Conservation (phyloP, 2,329 filamentous ascomycete species). For the Apiospora marii region DNA sequence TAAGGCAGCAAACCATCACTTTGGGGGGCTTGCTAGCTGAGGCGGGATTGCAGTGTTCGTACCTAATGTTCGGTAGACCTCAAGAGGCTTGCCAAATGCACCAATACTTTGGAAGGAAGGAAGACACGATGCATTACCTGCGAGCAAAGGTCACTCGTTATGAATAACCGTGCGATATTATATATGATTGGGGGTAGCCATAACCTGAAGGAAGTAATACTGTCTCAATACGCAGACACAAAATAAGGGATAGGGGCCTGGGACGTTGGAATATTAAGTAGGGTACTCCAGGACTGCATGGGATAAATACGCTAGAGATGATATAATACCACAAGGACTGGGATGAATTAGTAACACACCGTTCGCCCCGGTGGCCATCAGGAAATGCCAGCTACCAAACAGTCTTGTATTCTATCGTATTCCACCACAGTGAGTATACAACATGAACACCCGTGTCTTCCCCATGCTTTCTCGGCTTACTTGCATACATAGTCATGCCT, state of each 20-base stretch:
- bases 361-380: not conserved
- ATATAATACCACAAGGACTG: no score
- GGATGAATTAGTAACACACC: not conserved
- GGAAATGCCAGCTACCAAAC: not conserved
- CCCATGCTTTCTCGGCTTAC: slow-evolving; percentile 14
- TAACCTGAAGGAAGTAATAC: not conserved
- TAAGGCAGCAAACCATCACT: no score
- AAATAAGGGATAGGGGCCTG: no score
- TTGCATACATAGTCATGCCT: slow-evolving; percentile 16
- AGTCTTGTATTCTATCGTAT: not conserved
- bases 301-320: no score
- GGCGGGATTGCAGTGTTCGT: no score
- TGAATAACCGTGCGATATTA: not conserved
- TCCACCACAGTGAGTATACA: not conserved
- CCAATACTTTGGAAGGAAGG: no score
- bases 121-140: no score
- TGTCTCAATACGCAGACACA: not conserved
- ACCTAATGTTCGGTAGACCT: no score
- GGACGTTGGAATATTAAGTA: no score
- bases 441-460: not conserved
- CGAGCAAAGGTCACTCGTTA: not conserved
- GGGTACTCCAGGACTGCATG: no score
- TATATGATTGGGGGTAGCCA: not conserved
- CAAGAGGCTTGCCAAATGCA: no score
- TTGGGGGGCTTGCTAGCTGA: no score